Conservation (phyloP, 768 basidiomycete genomes). For the Agrocybe praecox region DNA sequence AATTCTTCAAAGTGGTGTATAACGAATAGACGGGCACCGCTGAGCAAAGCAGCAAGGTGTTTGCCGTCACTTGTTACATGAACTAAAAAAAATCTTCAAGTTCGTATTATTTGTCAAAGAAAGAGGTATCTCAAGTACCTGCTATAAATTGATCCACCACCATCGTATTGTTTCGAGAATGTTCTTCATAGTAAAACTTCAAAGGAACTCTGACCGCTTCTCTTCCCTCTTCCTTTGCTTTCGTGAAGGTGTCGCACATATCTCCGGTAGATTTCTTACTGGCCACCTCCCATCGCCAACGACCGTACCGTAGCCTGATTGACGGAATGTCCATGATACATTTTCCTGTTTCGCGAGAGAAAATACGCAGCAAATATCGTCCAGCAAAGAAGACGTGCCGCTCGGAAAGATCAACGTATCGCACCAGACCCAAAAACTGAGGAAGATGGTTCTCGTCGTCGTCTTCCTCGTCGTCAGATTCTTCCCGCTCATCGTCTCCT, state of each 20-base stretch:
- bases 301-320: constrained; percentile 31
- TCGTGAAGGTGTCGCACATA: constrained; percentile 6
- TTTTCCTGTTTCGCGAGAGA: constrained; percentile 47
- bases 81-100: constrained; percentile 23
- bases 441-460: constrained; percentile 8
- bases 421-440: constrained; percentile 39
- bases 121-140: constrained; percentile 31
- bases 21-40: constrained; percentile 41
- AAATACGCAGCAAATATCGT: constrained; percentile 48
- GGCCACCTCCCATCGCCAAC: constrained; percentile 33
- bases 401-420: constrained; percentile 68
- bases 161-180: background rate
- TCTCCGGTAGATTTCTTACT: background rate
- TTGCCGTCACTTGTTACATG: constrained; percentile 51
- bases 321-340: constrained; percentile 46
- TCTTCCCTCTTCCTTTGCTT: constrained; percentile 10
- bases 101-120: background rate
- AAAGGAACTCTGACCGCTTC: constrained; percentile 14
- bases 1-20: constrained; percentile 44
- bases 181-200: constrained; percentile 12
- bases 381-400: constrained; percentile 65
- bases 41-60: constrained; percentile 44
- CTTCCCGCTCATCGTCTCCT: background rate
- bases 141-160: constrained; percentile 48
- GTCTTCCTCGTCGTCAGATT: constrained; percentile 3